Conservation (phyloP, 768 basidiomycete genomes). For the Lactifluus hygrophoroides region DNA sequence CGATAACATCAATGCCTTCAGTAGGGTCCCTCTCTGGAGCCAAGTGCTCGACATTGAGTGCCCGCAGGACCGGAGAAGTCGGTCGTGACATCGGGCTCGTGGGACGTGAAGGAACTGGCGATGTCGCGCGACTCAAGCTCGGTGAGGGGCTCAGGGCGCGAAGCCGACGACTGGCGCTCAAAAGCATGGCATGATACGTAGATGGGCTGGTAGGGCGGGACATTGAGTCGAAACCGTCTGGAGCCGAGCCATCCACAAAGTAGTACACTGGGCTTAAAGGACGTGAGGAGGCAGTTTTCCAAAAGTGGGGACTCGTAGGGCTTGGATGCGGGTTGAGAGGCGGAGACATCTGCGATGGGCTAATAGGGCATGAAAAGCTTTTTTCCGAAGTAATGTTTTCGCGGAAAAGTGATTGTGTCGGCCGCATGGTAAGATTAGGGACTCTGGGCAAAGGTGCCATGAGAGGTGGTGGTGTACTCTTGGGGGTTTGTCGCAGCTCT, state of each 20-base stretch:
- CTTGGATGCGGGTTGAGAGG: not conserved
- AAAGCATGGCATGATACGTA: slow-evolving; percentile 1
- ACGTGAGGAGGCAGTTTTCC: not conserved
- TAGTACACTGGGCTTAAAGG: not conserved
- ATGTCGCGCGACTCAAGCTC: not conserved
- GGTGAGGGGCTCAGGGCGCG: slow-evolving; percentile 2
- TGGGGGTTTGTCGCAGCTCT: not conserved
- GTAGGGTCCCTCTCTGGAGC: slow-evolving; percentile 5
- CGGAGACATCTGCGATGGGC: slow-evolving; percentile 1
- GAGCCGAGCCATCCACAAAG: not conserved
- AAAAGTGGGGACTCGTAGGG: not conserved
- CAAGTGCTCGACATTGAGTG: slow-evolving; percentile 3
- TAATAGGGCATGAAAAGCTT: not conserved
- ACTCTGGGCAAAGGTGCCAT: not conserved
- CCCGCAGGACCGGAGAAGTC: slow-evolving; percentile 5
- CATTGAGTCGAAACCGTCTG: not conserved
- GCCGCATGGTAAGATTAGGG: not conserved
- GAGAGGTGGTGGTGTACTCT: not conserved
- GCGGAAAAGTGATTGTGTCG: not conserved
- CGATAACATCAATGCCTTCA: slow-evolving; percentile 8
- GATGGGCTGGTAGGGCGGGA: slow-evolving; percentile 7
- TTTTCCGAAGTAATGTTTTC: not conserved
- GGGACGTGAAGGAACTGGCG: not conserved
- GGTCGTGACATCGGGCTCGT: slow-evolving; percentile 5
- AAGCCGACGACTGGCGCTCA: slow-evolving; percentile 1